Base-by-base conservation (phyloP, 2,329 filamentous ascomycete species). In the Fusarium solani-melongenae region DNA sequence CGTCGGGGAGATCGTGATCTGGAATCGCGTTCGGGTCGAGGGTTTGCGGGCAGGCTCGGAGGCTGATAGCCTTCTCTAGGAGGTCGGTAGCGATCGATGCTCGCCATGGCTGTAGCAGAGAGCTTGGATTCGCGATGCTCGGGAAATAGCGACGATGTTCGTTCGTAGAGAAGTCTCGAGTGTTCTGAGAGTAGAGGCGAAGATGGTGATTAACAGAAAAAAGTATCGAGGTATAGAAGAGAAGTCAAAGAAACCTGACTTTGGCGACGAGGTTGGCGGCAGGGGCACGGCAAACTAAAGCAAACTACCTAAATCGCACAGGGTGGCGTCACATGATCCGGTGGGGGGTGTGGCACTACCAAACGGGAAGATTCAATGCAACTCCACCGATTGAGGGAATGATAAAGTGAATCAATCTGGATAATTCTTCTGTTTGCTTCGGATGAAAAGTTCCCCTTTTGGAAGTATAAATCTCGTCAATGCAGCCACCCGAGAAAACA, bases 1-100 rank as follows among this genome's bases (percentile, higher is more conserved):
- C 85, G 84, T 69, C 84, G 83, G 14, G 84, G 78, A 31, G 88
- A 78, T 69, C 76, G 87, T 46, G 88, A 89, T 78, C 85, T 86
- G 56, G 88, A 87, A 33, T 82, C 79, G 69, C 83, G 84, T 49
- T 86, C 84, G 65, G 81, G 82, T 74, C 79, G 80, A 73, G 79
- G 78, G 77, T 77, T 82, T 77, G 69, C 81, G 70, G 71, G 84
- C 74, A 87, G 76, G 34, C 81, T 80, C 15, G 89, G 88, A 64
- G 89, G 88, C 75, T 89, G 88, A 73, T 90, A 90, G 72, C 85
- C 85, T 80, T 90, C 89, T 68, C 88, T 85, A 59, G 86, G 83
- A 62, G 88, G 88, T 71, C 88, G 85, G 76, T 91, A 91, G 78
- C 87, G 83, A 79, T 90, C 88, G 81, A 91, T 86, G 79, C 88